A percentile compares a stretch with the other conserved stretches of the same genome.
Evolutionary conservation across 306 rosid species (phyloP).

Genomic region (Lathyrus sativus): DNA sequence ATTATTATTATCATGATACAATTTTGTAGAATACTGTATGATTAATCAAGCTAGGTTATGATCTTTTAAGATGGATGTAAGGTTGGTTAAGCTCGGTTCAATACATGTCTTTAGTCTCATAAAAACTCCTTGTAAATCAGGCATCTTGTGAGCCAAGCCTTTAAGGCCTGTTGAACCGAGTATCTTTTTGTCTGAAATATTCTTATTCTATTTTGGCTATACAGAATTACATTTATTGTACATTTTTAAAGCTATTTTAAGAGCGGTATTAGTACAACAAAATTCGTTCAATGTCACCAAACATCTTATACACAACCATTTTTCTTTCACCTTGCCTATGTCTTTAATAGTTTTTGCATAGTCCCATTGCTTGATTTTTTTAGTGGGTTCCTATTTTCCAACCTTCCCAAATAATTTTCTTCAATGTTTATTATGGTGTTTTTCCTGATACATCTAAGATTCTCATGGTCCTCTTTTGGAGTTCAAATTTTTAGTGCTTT

Average conservation of each 20-base stretch:
- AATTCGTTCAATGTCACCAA: not conserved
- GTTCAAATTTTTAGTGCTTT: not conserved
- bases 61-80: constrained; percentile 18
- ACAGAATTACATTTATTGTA: not conserved
- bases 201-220: not conserved
- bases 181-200: not conserved
- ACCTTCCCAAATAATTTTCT: constrained; percentile 1
- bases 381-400: constrained; percentile 26
- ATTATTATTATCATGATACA: not conserved
- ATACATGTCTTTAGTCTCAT: not conserved
- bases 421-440: constrained; percentile 8
- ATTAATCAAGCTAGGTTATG: constrained; percentile 10
- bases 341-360: not conserved
- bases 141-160: not conserved
- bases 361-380: not conserved
- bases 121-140: constrained; percentile 1
- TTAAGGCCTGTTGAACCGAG: not conserved
- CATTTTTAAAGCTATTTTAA: not conserved
- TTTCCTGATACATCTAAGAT: constrained; percentile 8
- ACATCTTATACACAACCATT: not conserved
- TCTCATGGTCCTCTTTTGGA: constrained; percentile 8
- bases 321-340: constrained; percentile 5
- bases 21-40: not conserved
- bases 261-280: constrained; percentile 11
- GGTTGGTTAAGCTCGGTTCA: constrained; percentile 4